phyloP scores from a whole-genome alignment of 2,329 filamentous ascomycete species.

The Zasmidium cellare region DNA sequence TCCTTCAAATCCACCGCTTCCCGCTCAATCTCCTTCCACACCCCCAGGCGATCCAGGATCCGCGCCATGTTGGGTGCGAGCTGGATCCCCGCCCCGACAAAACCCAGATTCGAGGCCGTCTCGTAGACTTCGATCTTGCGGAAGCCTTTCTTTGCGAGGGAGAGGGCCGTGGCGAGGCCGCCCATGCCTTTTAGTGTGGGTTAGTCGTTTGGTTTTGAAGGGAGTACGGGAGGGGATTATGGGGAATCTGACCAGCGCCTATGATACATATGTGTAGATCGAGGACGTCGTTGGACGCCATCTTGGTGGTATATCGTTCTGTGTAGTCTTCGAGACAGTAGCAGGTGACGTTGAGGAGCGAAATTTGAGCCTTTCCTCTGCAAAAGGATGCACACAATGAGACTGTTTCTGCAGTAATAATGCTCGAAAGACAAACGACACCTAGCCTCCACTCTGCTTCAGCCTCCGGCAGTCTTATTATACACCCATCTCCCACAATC shows the following conservation, averaged over 20 bases:
- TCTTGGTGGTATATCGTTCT: conserved; percentile 11
- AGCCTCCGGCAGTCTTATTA: not conserved
- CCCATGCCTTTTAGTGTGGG: conserved; percentile 60
- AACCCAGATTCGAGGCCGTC: conserved; percentile 69
- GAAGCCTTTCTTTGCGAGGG: conserved; percentile 75
- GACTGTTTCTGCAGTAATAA: too few species aligned
- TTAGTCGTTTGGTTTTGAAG: not conserved
- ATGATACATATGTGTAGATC: conserved; percentile 37
- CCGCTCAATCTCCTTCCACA: conserved; percentile 68
- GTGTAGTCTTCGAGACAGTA: too few species aligned
- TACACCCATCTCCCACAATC: not conserved
- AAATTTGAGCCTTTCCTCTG: too few species aligned
- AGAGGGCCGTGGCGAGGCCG: conserved; percentile 69
- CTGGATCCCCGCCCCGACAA: conserved; percentile 83
- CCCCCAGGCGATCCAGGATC: conserved; percentile 70
- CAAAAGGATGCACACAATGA: too few species aligned
- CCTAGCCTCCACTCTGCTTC: too few species aligned
- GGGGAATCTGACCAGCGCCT: conserved; percentile 36
- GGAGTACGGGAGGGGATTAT: too few species aligned
- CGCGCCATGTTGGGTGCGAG: conserved; percentile 79
- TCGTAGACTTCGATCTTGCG: conserved; percentile 73
- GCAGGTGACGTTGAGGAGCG: too few species aligned
- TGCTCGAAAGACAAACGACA: too few species aligned
- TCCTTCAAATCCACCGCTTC: conserved; percentile 71
- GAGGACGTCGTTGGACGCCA: conserved; percentile 33